phyloP scores from a whole-genome alignment of 202 grass and related monocot species.

The Carex arenaria region DNA sequence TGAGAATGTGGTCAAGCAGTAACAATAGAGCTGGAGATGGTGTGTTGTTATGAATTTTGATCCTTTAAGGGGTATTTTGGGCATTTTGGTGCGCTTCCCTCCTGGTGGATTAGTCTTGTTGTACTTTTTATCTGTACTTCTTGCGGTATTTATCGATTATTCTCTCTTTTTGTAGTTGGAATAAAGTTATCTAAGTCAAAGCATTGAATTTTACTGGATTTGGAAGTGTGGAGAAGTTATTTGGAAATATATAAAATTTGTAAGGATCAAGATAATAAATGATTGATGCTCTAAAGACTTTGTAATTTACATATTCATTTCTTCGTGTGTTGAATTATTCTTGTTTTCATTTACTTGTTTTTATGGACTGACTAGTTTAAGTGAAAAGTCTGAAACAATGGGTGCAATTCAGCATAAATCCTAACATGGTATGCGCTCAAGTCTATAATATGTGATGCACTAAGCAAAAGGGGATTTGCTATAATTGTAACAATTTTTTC shows the following conservation, averaged over 20 bases:
- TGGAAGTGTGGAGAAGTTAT: neutral
- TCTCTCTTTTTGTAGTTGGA: neutral
- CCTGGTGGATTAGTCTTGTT: neutral
- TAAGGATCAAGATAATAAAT: neutral
- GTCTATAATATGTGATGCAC: neutral
- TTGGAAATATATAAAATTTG: neutral
- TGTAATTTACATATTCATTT: neutral
- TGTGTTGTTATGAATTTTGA: neutral
- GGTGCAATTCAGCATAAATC: no score
- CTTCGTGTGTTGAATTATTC: neutral
- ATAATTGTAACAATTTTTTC: no score
- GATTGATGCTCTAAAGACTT: neutral
- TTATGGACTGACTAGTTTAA: neutral
- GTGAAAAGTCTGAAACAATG: neutral
- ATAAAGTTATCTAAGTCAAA: neutral
- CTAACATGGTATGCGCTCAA: neutral
- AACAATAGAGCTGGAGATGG: neutral
- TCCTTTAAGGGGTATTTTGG: neutral
- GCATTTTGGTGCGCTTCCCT: neutral
- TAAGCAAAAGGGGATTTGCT: neutral
- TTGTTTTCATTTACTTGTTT: neutral
- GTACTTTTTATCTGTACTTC: neutral
- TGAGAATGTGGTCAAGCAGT: constrained; percentile 12
- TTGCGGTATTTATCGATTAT: constrained; percentile 7
- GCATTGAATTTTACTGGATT: neutral